Evolutionary conservation across 78 protist species (phyloP).

Genomic region (Planoprotostelium fungivorum): DNA sequence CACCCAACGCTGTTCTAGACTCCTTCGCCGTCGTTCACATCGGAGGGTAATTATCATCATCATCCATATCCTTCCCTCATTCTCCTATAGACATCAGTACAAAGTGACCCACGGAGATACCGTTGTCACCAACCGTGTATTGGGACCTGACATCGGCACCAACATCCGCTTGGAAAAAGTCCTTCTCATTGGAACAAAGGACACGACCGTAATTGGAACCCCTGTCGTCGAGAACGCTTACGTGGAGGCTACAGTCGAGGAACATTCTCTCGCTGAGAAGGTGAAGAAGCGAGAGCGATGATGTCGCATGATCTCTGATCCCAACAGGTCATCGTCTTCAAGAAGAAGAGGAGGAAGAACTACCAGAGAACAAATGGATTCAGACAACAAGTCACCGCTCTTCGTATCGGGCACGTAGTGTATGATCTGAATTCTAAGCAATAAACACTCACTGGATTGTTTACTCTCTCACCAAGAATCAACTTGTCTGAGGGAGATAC

Average conservation of each 20-base stretch:
- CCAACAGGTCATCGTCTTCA: slow-evolving; percentile 34
- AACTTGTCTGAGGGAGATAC: slow-evolving; percentile 4
- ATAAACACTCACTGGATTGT: neutral
- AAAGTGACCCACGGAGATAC: slow-evolving; percentile 61
- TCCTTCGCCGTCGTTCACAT: slow-evolving; percentile 58
- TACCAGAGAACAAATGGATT: slow-evolving; percentile 44
- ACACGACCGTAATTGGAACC: slow-evolving; percentile 22
- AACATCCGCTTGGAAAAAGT: slow-evolving; percentile 52
- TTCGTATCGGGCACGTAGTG: slow-evolving; percentile 44
- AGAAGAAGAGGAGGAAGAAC: slow-evolving; percentile 57
- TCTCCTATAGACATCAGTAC: slow-evolving; percentile 12
- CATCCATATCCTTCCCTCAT: neutral
- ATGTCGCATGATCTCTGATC: neutral
- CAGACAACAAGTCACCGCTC: slow-evolving; percentile 31
- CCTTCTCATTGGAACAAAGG: slow-evolving; percentile 40
- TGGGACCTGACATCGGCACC: slow-evolving; percentile 26
- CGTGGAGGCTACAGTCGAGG: slow-evolving; percentile 50
- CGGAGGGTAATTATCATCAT: slow-evolving; percentile 6
- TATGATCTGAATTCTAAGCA: neutral
- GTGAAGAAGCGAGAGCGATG: neutral
- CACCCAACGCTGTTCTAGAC: slow-evolving; percentile 5
- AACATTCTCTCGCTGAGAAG: slow-evolving; percentile 25
- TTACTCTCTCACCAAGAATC: neutral
- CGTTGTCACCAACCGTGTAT: slow-evolving; percentile 34
- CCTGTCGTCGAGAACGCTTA: slow-evolving; percentile 18